These are phyloP conservation scores for Emergomyces orientalis DNA, from an alignment of 2,329 filamentous ascomycete genomes.

Conservation along the genomic window DNA sequence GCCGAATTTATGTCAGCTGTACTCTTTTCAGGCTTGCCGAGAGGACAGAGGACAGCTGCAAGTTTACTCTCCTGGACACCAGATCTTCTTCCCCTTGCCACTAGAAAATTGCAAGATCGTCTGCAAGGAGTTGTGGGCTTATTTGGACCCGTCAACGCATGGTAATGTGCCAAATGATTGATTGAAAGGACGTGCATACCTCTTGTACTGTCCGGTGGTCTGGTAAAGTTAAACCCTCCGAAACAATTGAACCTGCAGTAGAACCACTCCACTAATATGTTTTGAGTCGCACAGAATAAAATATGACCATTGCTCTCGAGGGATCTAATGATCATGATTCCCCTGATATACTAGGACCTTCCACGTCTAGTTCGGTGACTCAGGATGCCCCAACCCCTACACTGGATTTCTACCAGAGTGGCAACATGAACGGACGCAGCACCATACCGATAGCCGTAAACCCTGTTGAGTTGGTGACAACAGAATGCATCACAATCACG, in stretches of 20 bases:
- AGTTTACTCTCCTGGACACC: neutral
- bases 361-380: neutral
- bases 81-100: neutral
- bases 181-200: slow-evolving; percentile 11
- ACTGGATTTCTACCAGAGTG: neutral
- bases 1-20: slow-evolving; percentile 1
- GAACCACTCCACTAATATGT: neutral
- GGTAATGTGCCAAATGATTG: slow-evolving; percentile 19
- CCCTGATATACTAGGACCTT: neutral
- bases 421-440: slow-evolving; percentile 1
- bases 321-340: slow-evolving; percentile 1
- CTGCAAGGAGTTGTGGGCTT: neutral
- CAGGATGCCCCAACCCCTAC: neutral
- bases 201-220: neutral
- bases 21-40: neutral
- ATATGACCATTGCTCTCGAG: slow-evolving; percentile 8
- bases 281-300: neutral
- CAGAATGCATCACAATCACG: slow-evolving; percentile 97
- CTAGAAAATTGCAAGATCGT: neutral
- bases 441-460: slow-evolving; percentile 61
- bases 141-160: neutral
- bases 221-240: neutral
- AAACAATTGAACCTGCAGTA: neutral
- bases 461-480: slow-evolving; percentile 85
- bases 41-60: neutral